Evolutionary conservation across 306 rosid genomes (phyloP), one percentile per base, ranked within the genome.

Genomic region (Casuarina equisetifolia): DNA sequence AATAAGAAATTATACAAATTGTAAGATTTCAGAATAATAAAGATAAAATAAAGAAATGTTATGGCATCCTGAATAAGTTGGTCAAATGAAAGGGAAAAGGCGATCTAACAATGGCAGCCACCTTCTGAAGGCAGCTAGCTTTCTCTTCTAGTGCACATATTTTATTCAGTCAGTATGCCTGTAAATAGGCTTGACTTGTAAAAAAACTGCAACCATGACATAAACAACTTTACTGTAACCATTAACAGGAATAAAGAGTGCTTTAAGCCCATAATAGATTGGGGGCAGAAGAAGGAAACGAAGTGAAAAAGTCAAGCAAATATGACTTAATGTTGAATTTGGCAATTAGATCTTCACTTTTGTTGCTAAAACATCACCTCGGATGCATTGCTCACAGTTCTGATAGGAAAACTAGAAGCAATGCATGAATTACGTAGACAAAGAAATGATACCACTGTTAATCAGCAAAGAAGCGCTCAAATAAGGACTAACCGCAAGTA

Each of bases 1-100:
- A 85, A 80, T 84, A 55, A 87, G 85, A 82, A 46, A 74, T 64
- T 52, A 52, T 63, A 72, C 15, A 73, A 64, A 72, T 15, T 49
- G 52, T 25, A 3, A 55, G 13, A 55, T 45, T 52, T 55, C 11
- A 44, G 15, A 38, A 9, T 25, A 25, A 0, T 25, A 57, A 57
- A 25, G 38, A 11, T 5, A 39, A n/a, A 57, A 57, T 35, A 53
- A 12, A 16, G 32, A n/a, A 20, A 13, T 35, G 5, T 32, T 20
- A 20, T 36, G 61, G 20, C 51, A 42, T 66, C 20, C 5, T 50
- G 39, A 61, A 61, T 38, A 70, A 53, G n/a, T 45, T 32, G 35
- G 45, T 49, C 58, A 25, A 25, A 25, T 25, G 32, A 25, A 25
- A 25, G 32, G 32, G 32, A 25, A 25, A 25, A 25, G 32, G 32